phyloP scores from a whole-genome alignment of 805 yeast species.

The Schwanniomyces pseudopolymorphus region DNA sequence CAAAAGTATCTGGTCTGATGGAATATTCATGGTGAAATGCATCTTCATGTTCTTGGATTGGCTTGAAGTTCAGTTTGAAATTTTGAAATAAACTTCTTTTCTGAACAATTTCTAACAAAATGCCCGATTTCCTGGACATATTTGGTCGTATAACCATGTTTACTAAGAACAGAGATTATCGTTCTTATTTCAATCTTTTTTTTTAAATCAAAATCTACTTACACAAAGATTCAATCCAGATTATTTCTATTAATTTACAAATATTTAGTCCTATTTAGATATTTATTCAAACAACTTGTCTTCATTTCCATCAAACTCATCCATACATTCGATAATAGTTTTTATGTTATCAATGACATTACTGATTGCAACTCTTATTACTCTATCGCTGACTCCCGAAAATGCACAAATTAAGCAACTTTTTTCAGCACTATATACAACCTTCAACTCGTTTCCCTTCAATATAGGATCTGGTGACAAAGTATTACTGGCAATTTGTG shows the following conservation, averaged over 20 bases:
- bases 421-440: slow-evolving; percentile 39
- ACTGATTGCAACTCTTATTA: slow-evolving; percentile 81
- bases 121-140: background rate
- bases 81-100: slow-evolving; percentile 3
- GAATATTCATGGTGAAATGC: slow-evolving; percentile 42
- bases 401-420: slow-evolving; percentile 47
- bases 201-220: background rate
- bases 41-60: slow-evolving; percentile 8
- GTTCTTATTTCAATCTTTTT: background rate
- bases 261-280: background rate
- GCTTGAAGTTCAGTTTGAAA: slow-evolving; percentile 5
- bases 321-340: slow-evolving; percentile 77
- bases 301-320: slow-evolving; percentile 54
- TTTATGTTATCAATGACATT: slow-evolving; percentile 74
- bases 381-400: slow-evolving; percentile 66
- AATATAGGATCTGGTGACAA: slow-evolving; percentile 80
- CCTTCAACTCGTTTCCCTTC: slow-evolving; percentile 62
- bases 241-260: background rate
- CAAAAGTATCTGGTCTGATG: slow-evolving; percentile 45
- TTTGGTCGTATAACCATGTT: slow-evolving; percentile 1
- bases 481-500: slow-evolving; percentile 59
- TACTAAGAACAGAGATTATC: background rate
- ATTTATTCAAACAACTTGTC: slow-evolving; percentile 15
- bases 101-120: background rate
- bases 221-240: background rate